Percentiles rank a stretch among this genome's conserved stretches.
Evolutionary conservation across 1,284 basidiomycete genomes (phyloP).

Genomic region (Rhodotorula sp.): DNA sequence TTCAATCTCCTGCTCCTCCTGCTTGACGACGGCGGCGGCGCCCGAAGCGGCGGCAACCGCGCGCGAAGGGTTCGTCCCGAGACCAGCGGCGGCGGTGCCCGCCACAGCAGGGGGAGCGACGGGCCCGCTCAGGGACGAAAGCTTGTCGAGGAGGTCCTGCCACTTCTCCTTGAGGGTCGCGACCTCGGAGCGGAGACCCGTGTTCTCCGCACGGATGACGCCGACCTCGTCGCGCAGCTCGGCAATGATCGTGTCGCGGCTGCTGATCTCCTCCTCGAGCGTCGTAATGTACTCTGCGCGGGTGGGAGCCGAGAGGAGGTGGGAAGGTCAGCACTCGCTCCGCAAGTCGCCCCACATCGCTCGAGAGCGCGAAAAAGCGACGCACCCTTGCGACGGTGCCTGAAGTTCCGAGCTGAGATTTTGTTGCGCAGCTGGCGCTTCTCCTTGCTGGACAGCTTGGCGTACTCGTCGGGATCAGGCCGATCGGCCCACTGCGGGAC

Average conservation of each 20-base stretch:
- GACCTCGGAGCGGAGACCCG: constrained; percentile 80
- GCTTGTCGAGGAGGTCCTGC: constrained; percentile 51
- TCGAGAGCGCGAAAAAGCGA: constrained; percentile 74
- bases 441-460: constrained; percentile 92
- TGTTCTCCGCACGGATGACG: constrained; percentile 63
- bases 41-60: constrained; percentile 25
- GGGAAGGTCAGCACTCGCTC: neutral
- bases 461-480: constrained; percentile 87
- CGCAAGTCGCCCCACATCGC: too few relatives aligned
- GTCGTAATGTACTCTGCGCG: constrained; percentile 69
- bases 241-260: constrained; percentile 86
- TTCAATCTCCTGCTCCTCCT: constrained; percentile 32
- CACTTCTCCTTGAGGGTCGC: constrained; percentile 69
- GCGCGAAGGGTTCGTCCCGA: constrained; percentile 40
- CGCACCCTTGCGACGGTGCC: constrained; percentile 8
- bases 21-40: constrained; percentile 18
- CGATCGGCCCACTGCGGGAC: constrained; percentile 47
- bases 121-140: constrained; percentile 50
- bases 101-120: constrained; percentile 29
- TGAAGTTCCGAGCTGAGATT: constrained; percentile 64
- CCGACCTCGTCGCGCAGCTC: constrained; percentile 73
- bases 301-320: constrained; percentile 57
- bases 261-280: constrained; percentile 82
- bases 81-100: constrained; percentile 11
- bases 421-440: constrained; percentile 96